Evolutionary conservation across 345 rosid species (phyloP).

Genomic region (Camelina hispida): DNA sequence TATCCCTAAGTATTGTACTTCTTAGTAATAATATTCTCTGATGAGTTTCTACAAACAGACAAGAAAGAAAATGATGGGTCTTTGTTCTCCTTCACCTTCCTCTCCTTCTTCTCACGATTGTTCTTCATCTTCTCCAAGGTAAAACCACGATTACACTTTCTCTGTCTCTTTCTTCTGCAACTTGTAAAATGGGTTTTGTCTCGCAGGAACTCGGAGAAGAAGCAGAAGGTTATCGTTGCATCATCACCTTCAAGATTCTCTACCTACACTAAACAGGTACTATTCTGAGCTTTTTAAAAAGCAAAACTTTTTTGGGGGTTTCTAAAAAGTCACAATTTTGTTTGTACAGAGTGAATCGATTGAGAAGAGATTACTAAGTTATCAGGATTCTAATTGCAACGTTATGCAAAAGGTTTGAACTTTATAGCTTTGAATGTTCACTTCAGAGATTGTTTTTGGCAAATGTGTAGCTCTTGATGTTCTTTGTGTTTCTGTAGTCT

Average conservation of each 20-base stretch:
- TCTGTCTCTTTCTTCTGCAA: slow-evolving; percentile 34
- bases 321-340: slow-evolving; percentile 28
- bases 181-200: not conserved
- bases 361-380: slow-evolving; percentile 38
- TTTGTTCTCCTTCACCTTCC: slow-evolving; percentile 22
- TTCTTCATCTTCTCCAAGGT: slow-evolving; percentile 44
- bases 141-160: not conserved
- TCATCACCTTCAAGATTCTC: slow-evolving; percentile 44
- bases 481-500: slow-evolving; percentile 53
- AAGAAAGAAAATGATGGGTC: slow-evolving; percentile 44
- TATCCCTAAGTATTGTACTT: not conserved
- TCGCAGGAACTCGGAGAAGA: slow-evolving; percentile 39
- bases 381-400: slow-evolving; percentile 31
- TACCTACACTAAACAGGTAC: slow-evolving; percentile 35
- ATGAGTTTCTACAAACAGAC: slow-evolving; percentile 32
- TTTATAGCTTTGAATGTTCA: slow-evolving; percentile 27
- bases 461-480: slow-evolving; percentile 5
- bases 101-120: slow-evolving; percentile 34
- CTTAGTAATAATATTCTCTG: not conserved
- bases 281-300: not conserved
- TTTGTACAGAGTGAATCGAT: slow-evolving; percentile 37
- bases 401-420: slow-evolving; percentile 43
- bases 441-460: not conserved
- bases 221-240: slow-evolving; percentile 40
- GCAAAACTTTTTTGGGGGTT: slow-evolving; percentile 17